A percentile compares a stretch with the other conserved stretches of the same genome.
Conservation (phyloP, 1,284 basidiomycete species). For the Peniophora sp. region DNA sequence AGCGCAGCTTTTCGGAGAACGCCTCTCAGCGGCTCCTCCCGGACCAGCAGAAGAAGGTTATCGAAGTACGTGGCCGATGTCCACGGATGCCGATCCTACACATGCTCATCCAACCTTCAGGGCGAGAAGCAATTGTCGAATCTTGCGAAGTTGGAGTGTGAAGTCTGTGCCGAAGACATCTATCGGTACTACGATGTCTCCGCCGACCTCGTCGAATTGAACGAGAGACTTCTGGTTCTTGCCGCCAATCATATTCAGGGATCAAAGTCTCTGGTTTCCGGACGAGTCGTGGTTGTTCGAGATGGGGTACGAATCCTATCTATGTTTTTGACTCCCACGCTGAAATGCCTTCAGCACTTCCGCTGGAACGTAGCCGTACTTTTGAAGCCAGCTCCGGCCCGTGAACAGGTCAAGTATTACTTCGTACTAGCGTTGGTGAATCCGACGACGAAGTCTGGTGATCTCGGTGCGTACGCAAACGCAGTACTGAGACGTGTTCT, state of each 20-base stretch:
- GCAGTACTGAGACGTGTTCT: neutral
- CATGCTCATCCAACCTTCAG: constrained; percentile 28
- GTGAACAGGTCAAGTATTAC: constrained; percentile 50
- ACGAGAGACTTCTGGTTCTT: constrained; percentile 59
- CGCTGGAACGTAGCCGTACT: constrained; percentile 69
- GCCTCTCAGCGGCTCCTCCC: constrained; percentile 88
- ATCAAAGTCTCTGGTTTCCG: constrained; percentile 60
- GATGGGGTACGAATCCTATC: constrained; percentile 55
- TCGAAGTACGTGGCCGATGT: constrained; percentile 45
- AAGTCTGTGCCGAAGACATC: constrained; percentile 65
- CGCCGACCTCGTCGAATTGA: constrained; percentile 56
- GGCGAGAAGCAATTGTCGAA: constrained; percentile 66
- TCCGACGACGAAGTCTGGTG: constrained; percentile 47
- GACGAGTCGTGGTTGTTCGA: constrained; percentile 78
- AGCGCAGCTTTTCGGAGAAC: constrained; percentile 98
- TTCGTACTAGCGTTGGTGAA: constrained; percentile 74
- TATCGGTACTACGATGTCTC: constrained; percentile 75
- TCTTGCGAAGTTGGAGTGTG: constrained; percentile 65
- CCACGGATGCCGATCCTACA: neutral
- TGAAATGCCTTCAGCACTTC: constrained; percentile 60
- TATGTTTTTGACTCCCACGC: neutral
- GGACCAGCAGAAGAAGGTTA: constrained; percentile 85
- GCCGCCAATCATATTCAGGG: constrained; percentile 61
- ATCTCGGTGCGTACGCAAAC: constrained; percentile 36
- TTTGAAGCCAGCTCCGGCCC: constrained; percentile 58